Evolutionary conservation across 2,329 filamentous ascomycete species (phyloP), one percentile per base, ranked within the genome.

Genomic region (Aureobasidium mangrovei): DNA sequence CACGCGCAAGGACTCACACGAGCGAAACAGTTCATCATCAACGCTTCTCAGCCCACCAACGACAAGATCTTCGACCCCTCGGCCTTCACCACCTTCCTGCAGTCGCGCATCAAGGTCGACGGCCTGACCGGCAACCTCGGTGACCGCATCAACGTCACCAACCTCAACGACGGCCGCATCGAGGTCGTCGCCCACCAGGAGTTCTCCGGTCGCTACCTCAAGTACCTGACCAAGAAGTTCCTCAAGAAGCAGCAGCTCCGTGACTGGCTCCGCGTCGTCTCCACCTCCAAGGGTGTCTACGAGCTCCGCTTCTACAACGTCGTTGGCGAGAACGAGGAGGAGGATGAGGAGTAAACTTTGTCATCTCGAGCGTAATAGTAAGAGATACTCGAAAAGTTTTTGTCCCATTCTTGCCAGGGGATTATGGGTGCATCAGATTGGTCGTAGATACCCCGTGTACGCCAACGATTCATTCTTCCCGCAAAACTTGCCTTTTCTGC

Each of bases 181-280:
- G 91, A 97, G 84, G 85, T 98, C 73, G 85, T 94, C 72, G 85
- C 91, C 66, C 91, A 97, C 83, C 95, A 91, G 74, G 89, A 95
- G 72, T 94, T 98, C 78, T 96, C 91, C 63, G 93, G 93, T 70
- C 87, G 93, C 73, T 98, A 98, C 83, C 82, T 98, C 76, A 98
- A 98, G 88, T 98, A 98, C 84, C 81, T 98, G 89, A 98, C 93
- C 76, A 98, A 98, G 89, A 98, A 98, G 84, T 98, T 95, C 86
- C 86, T 98, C 77, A 98, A 98, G 90, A 98, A 98, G 88, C 89
- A 96, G 83, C 91, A 97, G 84, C 88, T 98, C 74, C 89, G 93
- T 80, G 93, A 98, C 83, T 98, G 93, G 93, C 88, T 98, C 72
- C 91, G 93, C 70, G 91, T 98, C 68, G 93, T 98, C 71, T 94